phyloP scores from a whole-genome alignment of 495 filamentous ascomycete species.

The Aspergillus incahuasiensis region DNA sequence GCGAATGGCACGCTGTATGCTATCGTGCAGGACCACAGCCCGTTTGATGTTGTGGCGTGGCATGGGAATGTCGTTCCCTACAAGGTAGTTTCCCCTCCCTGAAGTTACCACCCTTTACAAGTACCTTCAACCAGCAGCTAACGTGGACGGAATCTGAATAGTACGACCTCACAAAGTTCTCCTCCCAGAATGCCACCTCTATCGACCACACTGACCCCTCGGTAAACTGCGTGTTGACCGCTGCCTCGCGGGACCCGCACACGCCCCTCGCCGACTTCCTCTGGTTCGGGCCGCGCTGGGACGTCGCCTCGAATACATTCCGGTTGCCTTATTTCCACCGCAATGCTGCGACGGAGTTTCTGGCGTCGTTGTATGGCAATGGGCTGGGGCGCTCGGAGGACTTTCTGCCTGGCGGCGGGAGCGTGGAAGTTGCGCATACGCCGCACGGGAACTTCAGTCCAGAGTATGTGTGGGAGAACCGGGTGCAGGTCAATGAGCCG shows the following conservation, averaged over 20 bases:
- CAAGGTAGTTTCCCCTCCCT: constrained; percentile 21
- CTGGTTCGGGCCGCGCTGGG: constrained; percentile 42
- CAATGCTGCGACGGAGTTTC: constrained; percentile 39
- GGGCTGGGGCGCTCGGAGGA: constrained; percentile 40
- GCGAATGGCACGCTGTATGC: constrained; percentile 31
- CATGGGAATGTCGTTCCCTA: constrained; percentile 44
- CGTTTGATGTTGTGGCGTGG: constrained; percentile 40
- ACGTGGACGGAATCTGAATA: constrained; percentile 1
- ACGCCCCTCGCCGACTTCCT: constrained; percentile 38
- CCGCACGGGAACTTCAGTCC: constrained; percentile 40
- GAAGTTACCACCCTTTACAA: background rate
- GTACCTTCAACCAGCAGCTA: background rate
- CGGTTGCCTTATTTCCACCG: constrained; percentile 42
- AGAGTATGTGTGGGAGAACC: constrained; percentile 39
- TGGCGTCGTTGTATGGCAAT: constrained; percentile 37
- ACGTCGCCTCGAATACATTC: constrained; percentile 41
- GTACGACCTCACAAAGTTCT: constrained; percentile 41
- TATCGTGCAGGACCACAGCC: constrained; percentile 39
- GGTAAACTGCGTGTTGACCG: constrained; percentile 36
- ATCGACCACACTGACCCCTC: constrained; percentile 43
- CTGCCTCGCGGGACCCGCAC: constrained; percentile 33
- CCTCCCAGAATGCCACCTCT: constrained; percentile 37
- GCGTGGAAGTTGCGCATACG: constrained; percentile 38
- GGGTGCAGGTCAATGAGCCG: constrained; percentile 35
- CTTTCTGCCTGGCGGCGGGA: constrained; percentile 38